These are phyloP conservation scores for Sporothrix variecibatus DNA, from an alignment of 2,329 filamentous ascomycete species.

Conservation along the genomic window DNA sequence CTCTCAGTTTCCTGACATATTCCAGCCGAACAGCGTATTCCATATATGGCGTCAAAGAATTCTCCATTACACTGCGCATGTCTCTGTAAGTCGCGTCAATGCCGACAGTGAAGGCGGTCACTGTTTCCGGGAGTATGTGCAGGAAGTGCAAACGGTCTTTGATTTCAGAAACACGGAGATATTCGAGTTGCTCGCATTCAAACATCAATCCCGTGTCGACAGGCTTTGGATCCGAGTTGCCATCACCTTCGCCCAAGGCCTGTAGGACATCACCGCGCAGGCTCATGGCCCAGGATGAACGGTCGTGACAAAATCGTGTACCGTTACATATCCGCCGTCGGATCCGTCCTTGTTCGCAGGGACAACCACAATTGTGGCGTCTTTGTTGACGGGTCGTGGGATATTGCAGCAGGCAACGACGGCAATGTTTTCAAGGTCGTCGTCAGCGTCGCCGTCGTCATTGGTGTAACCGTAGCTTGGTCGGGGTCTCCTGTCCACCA, in stretches of 20 bases:
- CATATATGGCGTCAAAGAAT: too few relatives aligned
- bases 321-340: constrained; percentile 27
- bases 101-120: neutral
- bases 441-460: neutral
- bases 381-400: constrained; percentile 29
- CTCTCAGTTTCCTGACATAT: too few relatives aligned
- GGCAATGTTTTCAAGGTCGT: neutral
- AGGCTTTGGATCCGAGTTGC: neutral
- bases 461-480: too few relatives aligned
- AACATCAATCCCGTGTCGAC: neutral
- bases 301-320: constrained; percentile 28
- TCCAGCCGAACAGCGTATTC: too few relatives aligned
- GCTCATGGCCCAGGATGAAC: constrained; percentile 30
- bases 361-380: constrained; percentile 45
- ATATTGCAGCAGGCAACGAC: constrained; percentile 39
- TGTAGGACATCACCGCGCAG: constrained; percentile 19
- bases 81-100: too few relatives aligned
- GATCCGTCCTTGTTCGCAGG: neutral
- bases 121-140: neutral
- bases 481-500: neutral
- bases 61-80: too few relatives aligned
- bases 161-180: neutral
- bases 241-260: neutral
- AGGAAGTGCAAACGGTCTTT: neutral
- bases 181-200: too few relatives aligned